These are phyloP conservation scores for Lathyrus sativus DNA, from an alignment of 306 rosid genomes.

Conservation along the genomic window DNA sequence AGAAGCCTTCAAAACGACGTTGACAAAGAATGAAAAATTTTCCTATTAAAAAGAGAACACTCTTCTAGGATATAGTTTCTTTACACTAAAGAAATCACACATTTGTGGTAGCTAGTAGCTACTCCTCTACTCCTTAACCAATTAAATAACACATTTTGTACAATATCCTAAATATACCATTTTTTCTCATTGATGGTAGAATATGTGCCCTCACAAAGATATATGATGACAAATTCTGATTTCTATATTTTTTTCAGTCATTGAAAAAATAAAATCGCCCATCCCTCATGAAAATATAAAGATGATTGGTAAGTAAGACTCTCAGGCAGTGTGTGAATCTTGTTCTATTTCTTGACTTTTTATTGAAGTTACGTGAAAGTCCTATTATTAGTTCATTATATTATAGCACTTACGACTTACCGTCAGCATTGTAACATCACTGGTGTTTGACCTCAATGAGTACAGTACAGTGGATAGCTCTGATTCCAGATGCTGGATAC, in stretches of 20 bases:
- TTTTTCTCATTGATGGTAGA: background rate
- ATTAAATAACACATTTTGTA: constrained; percentile 13
- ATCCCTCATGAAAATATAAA: background rate
- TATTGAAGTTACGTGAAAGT: background rate
- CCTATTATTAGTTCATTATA: constrained; percentile 8
- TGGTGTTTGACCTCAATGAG: constrained; percentile 54
- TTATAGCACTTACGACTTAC: constrained; percentile 52
- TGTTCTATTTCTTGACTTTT: constrained; percentile 19
- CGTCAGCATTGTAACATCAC: constrained; percentile 37
- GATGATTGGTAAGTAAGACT: constrained; percentile 14
- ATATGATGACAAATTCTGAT: constrained; percentile 15
- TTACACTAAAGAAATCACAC: constrained; percentile 10
- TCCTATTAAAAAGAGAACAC: background rate
- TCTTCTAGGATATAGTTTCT: constrained; percentile 28
- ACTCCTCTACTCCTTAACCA: background rate
- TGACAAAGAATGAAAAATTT: constrained; percentile 13
- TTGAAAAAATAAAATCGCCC: constrained; percentile 13
- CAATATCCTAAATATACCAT: background rate
- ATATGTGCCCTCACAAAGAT: background rate
- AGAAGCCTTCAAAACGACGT: constrained; percentile 8
- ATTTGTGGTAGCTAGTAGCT: constrained; percentile 26
- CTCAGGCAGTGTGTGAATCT: constrained; percentile 29
- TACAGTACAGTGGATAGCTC: constrained; percentile 66
- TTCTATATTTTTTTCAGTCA: background rate
- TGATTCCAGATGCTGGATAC: constrained; percentile 59